Evolutionary conservation across 106 monocot genomes (phyloP).

Genomic region (Agapanthus africanus): DNA sequence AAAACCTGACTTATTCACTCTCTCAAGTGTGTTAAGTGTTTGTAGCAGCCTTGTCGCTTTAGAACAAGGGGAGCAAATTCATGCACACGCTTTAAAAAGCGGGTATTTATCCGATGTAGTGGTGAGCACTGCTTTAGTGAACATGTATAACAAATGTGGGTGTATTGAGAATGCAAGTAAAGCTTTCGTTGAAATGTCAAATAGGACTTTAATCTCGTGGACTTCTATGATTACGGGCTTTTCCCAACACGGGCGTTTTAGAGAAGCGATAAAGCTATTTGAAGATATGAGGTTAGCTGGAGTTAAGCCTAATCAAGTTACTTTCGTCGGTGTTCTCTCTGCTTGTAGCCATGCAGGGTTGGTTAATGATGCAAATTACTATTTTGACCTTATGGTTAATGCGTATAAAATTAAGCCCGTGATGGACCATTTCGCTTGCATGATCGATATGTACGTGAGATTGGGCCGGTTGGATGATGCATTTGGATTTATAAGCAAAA

Average conservation of each 20-base stretch:
- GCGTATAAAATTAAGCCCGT: conserved; percentile 77
- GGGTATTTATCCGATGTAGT: conserved; percentile 77
- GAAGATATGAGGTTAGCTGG: conserved; percentile 80
- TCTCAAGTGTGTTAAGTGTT: conserved; percentile 63
- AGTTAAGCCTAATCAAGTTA: conserved; percentile 65
- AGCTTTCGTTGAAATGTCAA: conserved; percentile 76
- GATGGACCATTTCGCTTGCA: conserved; percentile 84
- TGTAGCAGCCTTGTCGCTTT: conserved; percentile 65
- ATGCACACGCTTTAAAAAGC: conserved; percentile 67
- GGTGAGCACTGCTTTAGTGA: conserved; percentile 67
- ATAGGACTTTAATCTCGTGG: conserved; percentile 74
- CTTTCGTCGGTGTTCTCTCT: conserved; percentile 83
- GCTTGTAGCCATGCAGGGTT: conserved; percentile 85
- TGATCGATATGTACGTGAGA: conserved; percentile 92
- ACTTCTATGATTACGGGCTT: conserved; percentile 83
- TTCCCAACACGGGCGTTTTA: conserved; percentile 67
- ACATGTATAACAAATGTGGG: conserved; percentile 93
- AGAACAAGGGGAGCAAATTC: conserved; percentile 77
- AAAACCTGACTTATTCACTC: conserved; percentile 76
- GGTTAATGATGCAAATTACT: conserved; percentile 64
- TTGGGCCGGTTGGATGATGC: conserved; percentile 66
- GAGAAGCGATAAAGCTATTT: conserved; percentile 76
- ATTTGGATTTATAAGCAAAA: conserved; percentile 51
- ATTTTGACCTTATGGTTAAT: conserved; percentile 78
- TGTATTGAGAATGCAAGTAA: conserved; percentile 55